Base-by-base conservation (phyloP, 441 rosid species). In the Jatropha multifida region DNA sequence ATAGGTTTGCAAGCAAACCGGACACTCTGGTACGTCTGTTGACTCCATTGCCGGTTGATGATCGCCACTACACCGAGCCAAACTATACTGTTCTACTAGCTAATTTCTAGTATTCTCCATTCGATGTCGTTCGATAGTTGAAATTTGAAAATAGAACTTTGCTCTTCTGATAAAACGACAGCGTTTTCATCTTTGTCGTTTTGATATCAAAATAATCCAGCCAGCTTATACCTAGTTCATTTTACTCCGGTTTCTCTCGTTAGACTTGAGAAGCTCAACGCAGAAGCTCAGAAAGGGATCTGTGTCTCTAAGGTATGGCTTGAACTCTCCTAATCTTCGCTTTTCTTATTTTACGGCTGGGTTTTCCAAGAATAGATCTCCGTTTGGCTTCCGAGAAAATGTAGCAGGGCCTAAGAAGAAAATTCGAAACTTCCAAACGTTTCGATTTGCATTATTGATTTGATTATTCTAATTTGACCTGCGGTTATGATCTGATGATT, bases 1-100 rank as follows among this genome's bases (percentile, higher is more conserved):
- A 85, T 90, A 95, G n/a, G 83, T 52, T 49, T 89, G 90, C 38
- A 93, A 84, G 74, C 99, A 95, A 37, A 93, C 97, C 55, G 99
- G 99, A 63, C 98, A 95, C 77, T 93, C 98, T 26, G 98, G 94
- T 61, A 78, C 42, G 73, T 89, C 96, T 86, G 40, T 27, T 64
- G 58, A 68, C 56, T 75, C 82, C 73, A 65, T 69, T 52, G 8
- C 6, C 54, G 11, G 63, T 23, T 58, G n/a, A 42, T 32, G 26
- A 42, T 72, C 75, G 46, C 37, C 48, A 11, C 26, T 52, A 11
- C 18, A 52, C n/a, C 56, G 6, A 17, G 56, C 56, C 18, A 52
- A 48, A 48, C 52, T 14, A 0, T 42, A 42, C 5, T 42, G 46
- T 3, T 42, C 46, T 42, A 2, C 46, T 5, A 0, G 46, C 46